Percentiles rank a stretch among this genome's conserved stretches.
Evolutionary conservation across 495 filamentous ascomycete genomes (phyloP).

Genomic region (Aspergillus homomorphus): DNA sequence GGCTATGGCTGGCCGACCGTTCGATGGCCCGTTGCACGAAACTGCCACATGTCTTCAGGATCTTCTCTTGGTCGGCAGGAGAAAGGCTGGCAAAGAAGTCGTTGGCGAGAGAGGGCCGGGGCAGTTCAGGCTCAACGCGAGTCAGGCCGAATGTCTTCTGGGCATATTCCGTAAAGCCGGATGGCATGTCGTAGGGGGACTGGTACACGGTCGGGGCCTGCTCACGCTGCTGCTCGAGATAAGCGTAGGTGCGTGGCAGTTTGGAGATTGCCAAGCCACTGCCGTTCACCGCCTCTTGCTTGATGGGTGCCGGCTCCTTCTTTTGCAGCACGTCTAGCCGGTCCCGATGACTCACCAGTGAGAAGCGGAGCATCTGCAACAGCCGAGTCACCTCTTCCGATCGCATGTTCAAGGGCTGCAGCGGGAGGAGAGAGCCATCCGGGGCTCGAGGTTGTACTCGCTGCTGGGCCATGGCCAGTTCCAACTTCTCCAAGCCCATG

Average conservation of each 20-base stretch:
- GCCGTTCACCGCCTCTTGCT: conserved; percentile 35
- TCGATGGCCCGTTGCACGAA: conserved; percentile 46
- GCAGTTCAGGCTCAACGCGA: conserved; percentile 36
- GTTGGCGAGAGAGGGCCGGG: conserved; percentile 43
- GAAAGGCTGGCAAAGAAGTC: conserved; percentile 45
- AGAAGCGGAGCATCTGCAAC: conserved; percentile 49
- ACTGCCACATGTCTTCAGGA: conserved; percentile 47
- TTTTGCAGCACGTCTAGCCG: conserved; percentile 46
- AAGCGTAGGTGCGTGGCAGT: conserved; percentile 44
- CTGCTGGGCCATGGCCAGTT: conserved; percentile 49
- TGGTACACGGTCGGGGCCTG: conserved; percentile 44
- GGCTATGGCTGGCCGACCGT: conserved; percentile 42
- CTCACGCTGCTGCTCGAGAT: conserved; percentile 43
- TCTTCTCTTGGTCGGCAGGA: conserved; percentile 41
- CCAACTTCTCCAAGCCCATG: conserved; percentile 46
- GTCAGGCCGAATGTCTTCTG: conserved; percentile 40
- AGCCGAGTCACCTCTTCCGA: conserved; percentile 47
- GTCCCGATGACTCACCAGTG: conserved; percentile 45
- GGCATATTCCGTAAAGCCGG: conserved; percentile 45
- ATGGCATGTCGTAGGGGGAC: conserved; percentile 50
- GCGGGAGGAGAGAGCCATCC: conserved; percentile 42
- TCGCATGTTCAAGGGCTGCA: conserved; percentile 47
- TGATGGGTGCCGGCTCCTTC: conserved; percentile 40
- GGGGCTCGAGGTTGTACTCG: conserved; percentile 45
- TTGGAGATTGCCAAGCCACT: conserved; percentile 33